These are phyloP conservation scores for Lodderomyces oxycetoniae DNA, from an alignment of 1,139 yeast species.

Conservation along the genomic window DNA sequence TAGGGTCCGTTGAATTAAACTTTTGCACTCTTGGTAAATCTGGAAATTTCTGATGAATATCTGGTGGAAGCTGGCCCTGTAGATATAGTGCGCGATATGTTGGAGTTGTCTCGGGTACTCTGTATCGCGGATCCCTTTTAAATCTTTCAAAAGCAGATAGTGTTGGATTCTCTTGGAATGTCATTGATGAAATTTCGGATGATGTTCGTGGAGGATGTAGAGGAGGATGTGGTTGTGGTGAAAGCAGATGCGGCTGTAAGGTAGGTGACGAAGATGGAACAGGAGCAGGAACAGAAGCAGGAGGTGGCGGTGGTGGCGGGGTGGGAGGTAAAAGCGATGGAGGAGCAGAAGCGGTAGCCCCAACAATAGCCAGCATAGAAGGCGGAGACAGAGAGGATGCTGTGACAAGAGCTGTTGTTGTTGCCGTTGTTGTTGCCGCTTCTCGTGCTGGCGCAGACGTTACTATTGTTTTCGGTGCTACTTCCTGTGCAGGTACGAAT, in stretches of 20 bases:
- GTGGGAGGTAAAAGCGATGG: constrained; percentile 3
- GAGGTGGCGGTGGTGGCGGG: neutral
- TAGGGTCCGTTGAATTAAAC: constrained; percentile 1
- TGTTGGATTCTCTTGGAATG: too few species aligned
- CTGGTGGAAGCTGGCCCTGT: neutral
- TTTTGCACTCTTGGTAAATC: constrained; percentile 1
- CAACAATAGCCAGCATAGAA: too few species aligned
- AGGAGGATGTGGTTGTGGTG: constrained; percentile 2
- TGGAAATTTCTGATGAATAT: neutral
- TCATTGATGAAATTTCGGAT: too few species aligned
- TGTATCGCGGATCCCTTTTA: neutral
- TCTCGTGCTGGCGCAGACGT: too few species aligned
- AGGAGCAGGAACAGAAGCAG: constrained; percentile 6
- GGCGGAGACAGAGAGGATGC: too few species aligned
- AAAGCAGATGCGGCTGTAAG: constrained; percentile 8
- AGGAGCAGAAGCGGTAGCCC: constrained; percentile 6
- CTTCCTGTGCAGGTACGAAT: too few species aligned
- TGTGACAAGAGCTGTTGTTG: too few species aligned
- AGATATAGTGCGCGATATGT: neutral
- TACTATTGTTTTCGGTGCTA: too few species aligned
- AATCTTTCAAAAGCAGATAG: constrained; percentile 1
- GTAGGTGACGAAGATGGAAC: constrained; percentile 11
- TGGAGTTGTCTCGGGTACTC: constrained; percentile 1
- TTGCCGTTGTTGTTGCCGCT: constrained; percentile 1
- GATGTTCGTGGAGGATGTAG: too few species aligned